These are phyloP conservation scores for Priceomyces carsonii DNA, from an alignment of 805 yeast genomes.

Conservation along the genomic window DNA sequence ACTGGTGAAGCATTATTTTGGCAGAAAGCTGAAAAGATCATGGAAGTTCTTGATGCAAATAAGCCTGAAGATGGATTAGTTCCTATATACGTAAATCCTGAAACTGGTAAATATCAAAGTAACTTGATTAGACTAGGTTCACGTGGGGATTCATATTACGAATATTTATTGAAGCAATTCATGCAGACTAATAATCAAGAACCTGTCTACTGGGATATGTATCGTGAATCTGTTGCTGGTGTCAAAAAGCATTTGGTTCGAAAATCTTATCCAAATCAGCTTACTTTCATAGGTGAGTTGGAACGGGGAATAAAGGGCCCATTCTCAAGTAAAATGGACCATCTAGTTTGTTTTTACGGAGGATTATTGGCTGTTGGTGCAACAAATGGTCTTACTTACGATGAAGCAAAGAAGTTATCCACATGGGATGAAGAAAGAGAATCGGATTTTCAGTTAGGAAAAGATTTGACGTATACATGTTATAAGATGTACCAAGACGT, in stretches of 20 bases:
- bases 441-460: slow-evolving; percentile 66
- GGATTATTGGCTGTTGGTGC: slow-evolving; percentile 89
- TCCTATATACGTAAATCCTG: slow-evolving; percentile 79
- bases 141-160: slow-evolving; percentile 92
- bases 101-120: slow-evolving; percentile 68
- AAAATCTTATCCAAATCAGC: slow-evolving; percentile 59
- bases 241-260: slow-evolving; percentile 66
- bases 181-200: slow-evolving; percentile 70
- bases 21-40: slow-evolving; percentile 74
- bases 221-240: slow-evolving; percentile 74
- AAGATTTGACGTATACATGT: slow-evolving; percentile 77
- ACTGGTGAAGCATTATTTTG: slow-evolving; percentile 82
- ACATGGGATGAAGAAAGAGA: slow-evolving; percentile 62
- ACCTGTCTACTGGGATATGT: slow-evolving; percentile 66
- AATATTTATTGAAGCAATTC: slow-evolving; percentile 82
- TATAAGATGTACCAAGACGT: slow-evolving; percentile 78
- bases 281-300: slow-evolving; percentile 76
- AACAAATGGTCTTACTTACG: slow-evolving; percentile 65
- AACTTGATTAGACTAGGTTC: slow-evolving; percentile 76
- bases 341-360: slow-evolving; percentile 87
- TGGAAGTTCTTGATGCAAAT: slow-evolving; percentile 66
- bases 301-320: slow-evolving; percentile 65
- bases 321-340: slow-evolving; percentile 81
- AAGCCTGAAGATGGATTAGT: slow-evolving; percentile 73
- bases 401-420: slow-evolving; percentile 53